phyloP scores from a whole-genome alignment of 805 yeast species.

The Pachysolen tannophilus region DNA sequence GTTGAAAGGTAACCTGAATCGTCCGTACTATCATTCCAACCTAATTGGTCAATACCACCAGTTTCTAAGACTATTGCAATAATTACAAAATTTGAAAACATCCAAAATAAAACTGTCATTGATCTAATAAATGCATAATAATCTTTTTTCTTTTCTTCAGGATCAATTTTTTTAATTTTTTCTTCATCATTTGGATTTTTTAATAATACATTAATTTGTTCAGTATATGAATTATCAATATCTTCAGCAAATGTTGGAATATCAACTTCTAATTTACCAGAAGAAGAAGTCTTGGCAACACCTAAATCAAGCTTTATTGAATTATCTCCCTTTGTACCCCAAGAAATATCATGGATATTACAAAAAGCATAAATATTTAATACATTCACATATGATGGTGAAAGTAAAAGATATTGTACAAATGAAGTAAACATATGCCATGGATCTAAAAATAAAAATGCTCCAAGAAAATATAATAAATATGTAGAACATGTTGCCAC shows the following conservation, averaged over 20 bases:
- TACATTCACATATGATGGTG: conserved; percentile 88
- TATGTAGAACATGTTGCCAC: conserved; percentile 85
- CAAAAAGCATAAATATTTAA: conserved; percentile 93
- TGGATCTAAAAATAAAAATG: conserved; percentile 80
- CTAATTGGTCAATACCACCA: conserved; percentile 60
- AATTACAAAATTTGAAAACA: conserved; percentile 74
- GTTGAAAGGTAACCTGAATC: conserved; percentile 21
- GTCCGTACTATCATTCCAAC: conserved; percentile 22
- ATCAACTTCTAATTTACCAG: conserved; percentile 47
- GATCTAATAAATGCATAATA: conserved; percentile 91
- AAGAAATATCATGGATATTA: conserved; percentile 90
- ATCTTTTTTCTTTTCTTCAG: conserved; percentile 52
- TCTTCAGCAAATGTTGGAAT: conserved; percentile 73
- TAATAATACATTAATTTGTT: conserved; percentile 53
- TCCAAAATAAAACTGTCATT: conserved; percentile 83
- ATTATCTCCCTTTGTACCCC: conserved; percentile 93
- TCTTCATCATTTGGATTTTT: conserved; percentile 22
- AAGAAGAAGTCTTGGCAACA: conserved; percentile 60
- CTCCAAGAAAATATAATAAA: conserved; percentile 68
- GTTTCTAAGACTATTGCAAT: conserved; percentile 78
- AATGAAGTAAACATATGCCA: conserved; percentile 89
- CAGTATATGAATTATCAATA: conserved; percentile 65
- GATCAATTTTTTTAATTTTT: conserved; percentile 7
- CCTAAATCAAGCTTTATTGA: conserved; percentile 65
- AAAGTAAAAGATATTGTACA: conserved; percentile 70